These are phyloP conservation scores for Rubia peregrina DNA, from an alignment of 305 asterid species.

Conservation along the genomic window DNA sequence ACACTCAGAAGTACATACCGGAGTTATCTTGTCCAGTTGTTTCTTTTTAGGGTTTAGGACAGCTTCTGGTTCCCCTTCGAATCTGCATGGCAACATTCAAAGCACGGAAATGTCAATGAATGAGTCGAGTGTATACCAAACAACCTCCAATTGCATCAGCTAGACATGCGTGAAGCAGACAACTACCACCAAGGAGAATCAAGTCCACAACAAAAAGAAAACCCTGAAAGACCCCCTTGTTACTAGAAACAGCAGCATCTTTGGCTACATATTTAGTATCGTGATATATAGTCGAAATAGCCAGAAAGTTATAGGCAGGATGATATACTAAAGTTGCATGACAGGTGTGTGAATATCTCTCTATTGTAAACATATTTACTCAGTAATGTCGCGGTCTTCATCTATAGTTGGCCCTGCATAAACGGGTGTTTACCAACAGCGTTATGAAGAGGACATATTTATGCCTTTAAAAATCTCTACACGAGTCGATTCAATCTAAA, in stretches of 20 bases:
- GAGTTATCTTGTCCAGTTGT: slow-evolving; percentile 77
- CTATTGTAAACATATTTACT: not conserved
- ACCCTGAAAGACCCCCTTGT: not conserved
- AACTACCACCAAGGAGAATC: not conserved
- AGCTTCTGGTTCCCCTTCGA: slow-evolving; percentile 84
- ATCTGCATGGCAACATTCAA: slow-evolving; percentile 31
- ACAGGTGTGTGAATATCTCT: not conserved
- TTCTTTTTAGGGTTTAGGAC: slow-evolving; percentile 97
- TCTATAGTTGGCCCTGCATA: no score
- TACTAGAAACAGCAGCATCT: not conserved
- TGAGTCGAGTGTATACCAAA: not conserved
- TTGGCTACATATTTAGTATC: not conserved
- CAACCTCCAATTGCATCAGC: not conserved
- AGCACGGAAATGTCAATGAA: not conserved
- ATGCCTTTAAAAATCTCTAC: not conserved
- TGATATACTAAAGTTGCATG: not conserved
- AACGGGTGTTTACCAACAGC: not conserved
- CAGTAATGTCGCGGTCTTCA: not conserved
- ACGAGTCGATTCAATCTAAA: not conserved
- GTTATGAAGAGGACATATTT: no score
- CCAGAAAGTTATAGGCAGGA: not conserved
- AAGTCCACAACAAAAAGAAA: not conserved
- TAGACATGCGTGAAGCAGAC: not conserved
- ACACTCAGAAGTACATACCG: slow-evolving; percentile 28
- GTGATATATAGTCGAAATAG: not conserved